Base-by-base conservation (phyloP, 2,329 filamentous ascomycete genomes). In the Colletotrichum phormii region DNA sequence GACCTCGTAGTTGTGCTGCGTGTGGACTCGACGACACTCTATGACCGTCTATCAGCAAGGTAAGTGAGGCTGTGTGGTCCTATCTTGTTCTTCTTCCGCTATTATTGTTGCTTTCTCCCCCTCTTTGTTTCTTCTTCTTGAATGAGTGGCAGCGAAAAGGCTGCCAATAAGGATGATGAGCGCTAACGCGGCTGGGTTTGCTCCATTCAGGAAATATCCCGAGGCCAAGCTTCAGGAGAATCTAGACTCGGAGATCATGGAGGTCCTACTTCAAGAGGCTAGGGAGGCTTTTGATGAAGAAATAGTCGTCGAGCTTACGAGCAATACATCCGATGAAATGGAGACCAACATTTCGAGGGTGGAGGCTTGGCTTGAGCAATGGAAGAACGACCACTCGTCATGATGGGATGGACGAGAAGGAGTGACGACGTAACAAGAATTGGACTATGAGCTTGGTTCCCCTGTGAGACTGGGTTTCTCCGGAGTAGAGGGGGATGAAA, bases 221-320 rank as follows among this genome's bases (percentile, higher is more conserved):
- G 94, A 97, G 80, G 88, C 89, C 75, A 99, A 99, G 82, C 86
- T 99, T 55, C 94, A 98, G 82, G 97, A 98, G 82, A 99, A 99
- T 80, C 86, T 99, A 73, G 97, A 99, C 82, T 93, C 94, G 35
- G 97, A 99, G 85, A 98, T 99, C 80, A 98, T 99, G 92, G 93
- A 98, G 80, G 94, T 98, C 31, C 85, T 99, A 68, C 86, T 97
- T 24, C 93, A 98, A 77, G 97, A 99, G 85, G 97, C 97, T 37
- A 88, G 91, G 73, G 95, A 98, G 75, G 90, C 93, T 12, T 99
- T 96, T 79, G 93, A 94, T 66, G 90, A 93, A 82, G 91, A 97
- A 80, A 94, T 97, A 77, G 93, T 99, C 49, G 93, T 98, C 31
- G 95, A 98, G 83, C 84, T 99, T 79, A 90, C 86, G 79, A 98